Conservation (phyloP, 2,329 filamentous ascomycete genomes). For the Colletotrichum falcatum region DNA sequence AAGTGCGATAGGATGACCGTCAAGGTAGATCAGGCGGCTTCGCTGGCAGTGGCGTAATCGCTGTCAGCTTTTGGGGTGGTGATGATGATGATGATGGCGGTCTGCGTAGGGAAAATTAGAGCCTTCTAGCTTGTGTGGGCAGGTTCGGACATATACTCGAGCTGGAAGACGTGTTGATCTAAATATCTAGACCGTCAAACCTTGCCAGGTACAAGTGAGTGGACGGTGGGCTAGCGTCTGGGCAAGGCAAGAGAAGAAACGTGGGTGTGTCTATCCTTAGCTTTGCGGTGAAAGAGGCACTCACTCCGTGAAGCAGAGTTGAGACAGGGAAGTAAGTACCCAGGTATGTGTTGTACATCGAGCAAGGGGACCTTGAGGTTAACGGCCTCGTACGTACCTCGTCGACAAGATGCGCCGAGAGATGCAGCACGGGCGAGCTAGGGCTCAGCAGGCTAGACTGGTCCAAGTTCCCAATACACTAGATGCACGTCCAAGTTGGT, state of each 20-base stretch:
- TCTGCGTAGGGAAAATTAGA: slow-evolving; percentile 24
- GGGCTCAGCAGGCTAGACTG: slow-evolving; percentile 34
- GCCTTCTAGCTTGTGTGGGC: slow-evolving; percentile 15
- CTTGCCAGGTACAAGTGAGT: slow-evolving; percentile 20
- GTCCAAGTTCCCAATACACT: slow-evolving; percentile 29
- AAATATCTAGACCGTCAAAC: slow-evolving; percentile 35
- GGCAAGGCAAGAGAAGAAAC: slow-evolving; percentile 29
- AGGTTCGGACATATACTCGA: neutral
- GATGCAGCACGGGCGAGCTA: slow-evolving; percentile 40
- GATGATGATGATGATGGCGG: slow-evolving; percentile 7
- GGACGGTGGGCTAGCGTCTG: slow-evolving; percentile 28
- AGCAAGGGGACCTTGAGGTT: slow-evolving; percentile 34
- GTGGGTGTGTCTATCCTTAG: slow-evolving; percentile 34
- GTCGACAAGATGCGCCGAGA: slow-evolving; percentile 38
- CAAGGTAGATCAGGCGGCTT: slow-evolving; percentile 12
- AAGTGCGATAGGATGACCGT: slow-evolving; percentile 1
- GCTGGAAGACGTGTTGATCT: slow-evolving; percentile 30
- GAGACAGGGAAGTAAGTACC: slow-evolving; percentile 24
- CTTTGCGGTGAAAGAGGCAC: slow-evolving; percentile 37
- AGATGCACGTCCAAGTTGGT: slow-evolving; percentile 29
- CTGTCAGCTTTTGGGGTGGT: slow-evolving; percentile 18
- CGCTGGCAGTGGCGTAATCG: slow-evolving; percentile 20
- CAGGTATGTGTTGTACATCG: slow-evolving; percentile 36
- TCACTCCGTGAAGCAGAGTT: slow-evolving; percentile 30
- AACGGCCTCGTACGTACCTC: slow-evolving; percentile 14